These are phyloP conservation scores for Rubroboletus satanas DNA, from an alignment of 768 basidiomycete species.

Conservation along the genomic window DNA sequence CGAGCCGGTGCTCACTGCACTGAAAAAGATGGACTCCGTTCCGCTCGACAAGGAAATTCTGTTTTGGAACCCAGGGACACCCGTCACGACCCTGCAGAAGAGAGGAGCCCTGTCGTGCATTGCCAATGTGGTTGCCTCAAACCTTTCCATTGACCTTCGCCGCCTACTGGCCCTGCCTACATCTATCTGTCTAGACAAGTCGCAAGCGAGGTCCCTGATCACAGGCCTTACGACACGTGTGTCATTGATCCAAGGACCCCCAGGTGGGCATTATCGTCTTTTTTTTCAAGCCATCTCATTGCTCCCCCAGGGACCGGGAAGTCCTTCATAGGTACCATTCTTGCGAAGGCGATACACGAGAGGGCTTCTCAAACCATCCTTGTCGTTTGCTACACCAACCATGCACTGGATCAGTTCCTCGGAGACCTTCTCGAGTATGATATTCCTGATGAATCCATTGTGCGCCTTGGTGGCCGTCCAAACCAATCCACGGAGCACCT, in stretches of 20 bases:
- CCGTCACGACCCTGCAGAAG: background rate
- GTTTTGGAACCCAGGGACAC: slow-evolving; percentile 41
- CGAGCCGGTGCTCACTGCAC: slow-evolving; percentile 52
- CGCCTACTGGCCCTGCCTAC: slow-evolving; percentile 33
- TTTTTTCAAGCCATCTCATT: background rate
- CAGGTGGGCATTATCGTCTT: slow-evolving; percentile 39
- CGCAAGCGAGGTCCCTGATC: slow-evolving; percentile 46
- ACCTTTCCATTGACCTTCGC: slow-evolving; percentile 40
- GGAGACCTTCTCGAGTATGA: slow-evolving; percentile 37
- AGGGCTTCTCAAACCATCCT: slow-evolving; percentile 46
- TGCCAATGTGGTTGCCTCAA: slow-evolving; percentile 22
- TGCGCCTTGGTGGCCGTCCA: slow-evolving; percentile 55
- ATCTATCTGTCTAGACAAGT: slow-evolving; percentile 44
- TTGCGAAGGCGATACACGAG: slow-evolving; percentile 58
- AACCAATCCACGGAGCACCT: slow-evolving; percentile 43
- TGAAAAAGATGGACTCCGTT: slow-evolving; percentile 43
- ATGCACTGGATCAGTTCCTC: slow-evolving; percentile 67
- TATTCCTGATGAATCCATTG: slow-evolving; percentile 45
- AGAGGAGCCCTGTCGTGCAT: slow-evolving; percentile 9
- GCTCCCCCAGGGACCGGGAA: slow-evolving; percentile 58
- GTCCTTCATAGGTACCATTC: slow-evolving; percentile 63
- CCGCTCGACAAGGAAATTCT: slow-evolving; percentile 50
- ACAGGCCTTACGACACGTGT: slow-evolving; percentile 51
- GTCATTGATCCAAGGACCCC: slow-evolving; percentile 66
- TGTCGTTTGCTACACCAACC: slow-evolving; percentile 70